Evolutionary conservation across 2,329 filamentous ascomycete genomes (phyloP).

Genomic region (Sphaerostilbella broomeana): DNA sequence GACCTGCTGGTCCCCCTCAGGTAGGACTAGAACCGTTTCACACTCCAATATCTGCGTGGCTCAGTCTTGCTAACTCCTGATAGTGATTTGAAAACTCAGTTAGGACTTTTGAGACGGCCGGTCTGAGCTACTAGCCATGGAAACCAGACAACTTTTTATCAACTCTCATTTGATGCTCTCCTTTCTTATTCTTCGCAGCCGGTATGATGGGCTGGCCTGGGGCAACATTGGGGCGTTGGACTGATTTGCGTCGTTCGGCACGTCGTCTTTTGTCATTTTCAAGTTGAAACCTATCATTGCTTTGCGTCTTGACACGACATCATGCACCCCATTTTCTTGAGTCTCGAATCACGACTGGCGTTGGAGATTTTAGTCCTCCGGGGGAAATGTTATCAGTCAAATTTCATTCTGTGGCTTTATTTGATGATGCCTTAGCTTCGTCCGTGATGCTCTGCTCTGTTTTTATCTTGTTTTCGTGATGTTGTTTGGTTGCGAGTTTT

Average conservation of each 20-base stretch:
- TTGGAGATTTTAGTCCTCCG: conserved; percentile 34
- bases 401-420: conserved; percentile 20
- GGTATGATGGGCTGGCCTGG: conserved; percentile 18
- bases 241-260: conserved; percentile 20
- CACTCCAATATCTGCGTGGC: too few relatives aligned
- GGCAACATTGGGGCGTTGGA: conserved; percentile 24
- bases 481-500: neutral
- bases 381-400: conserved; percentile 33
- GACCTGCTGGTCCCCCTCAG: conserved; percentile 34
- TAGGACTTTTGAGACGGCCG: conserved; percentile 9
- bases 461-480: conserved; percentile 8
- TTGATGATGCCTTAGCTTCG: conserved; percentile 11
- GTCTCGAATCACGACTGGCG: conserved; percentile 34
- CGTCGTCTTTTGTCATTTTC: conserved; percentile 17
- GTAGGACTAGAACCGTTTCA: conserved; percentile 20
- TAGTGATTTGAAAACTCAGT: conserved; percentile 15
- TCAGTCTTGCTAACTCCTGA: neutral
- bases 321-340: conserved; percentile 25
- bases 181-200: conserved; percentile 19
- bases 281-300: conserved; percentile 23
- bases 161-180: conserved; percentile 19
- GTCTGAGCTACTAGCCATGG: conserved; percentile 6
- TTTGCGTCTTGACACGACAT: conserved; percentile 25
- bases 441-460: conserved; percentile 11
- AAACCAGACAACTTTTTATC: conserved; percentile 16